Base-by-base conservation (phyloP, 345 rosid genomes). In the Cardamine chenopodiifolia region DNA sequence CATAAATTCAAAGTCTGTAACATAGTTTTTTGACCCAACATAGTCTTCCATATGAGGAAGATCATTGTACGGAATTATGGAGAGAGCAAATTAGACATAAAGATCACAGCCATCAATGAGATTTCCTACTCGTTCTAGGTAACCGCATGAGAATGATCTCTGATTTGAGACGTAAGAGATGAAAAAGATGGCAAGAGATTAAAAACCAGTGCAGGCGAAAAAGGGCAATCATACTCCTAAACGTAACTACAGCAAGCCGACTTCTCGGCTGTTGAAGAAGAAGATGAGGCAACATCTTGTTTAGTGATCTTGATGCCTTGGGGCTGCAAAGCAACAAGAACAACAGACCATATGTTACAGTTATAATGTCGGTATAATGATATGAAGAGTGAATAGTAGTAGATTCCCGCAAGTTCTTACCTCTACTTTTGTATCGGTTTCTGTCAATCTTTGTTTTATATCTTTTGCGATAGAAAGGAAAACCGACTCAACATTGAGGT, bases 271-370 rank as follows among this genome's bases (percentile, higher is more conserved):
- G 89, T 76, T 58, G 85, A 82, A 64, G 85, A 83, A 25, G 83
- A 59, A 0, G 79, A 70, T 17, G 84, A 79, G 22, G 86, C 67
- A 44, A 69, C 64, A 59, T 88, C 90, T 26, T 81, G 85, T 71
- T 85, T 88, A 71, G 84, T 88, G 80, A 88, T 83, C 84, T 83
- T 88, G 83, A 88, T 83, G 12, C 86, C 83, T 70, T 85, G 88
- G 10, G 90, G 88, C 90, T 85, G 85, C 49, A 77, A 54, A 67
- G 4, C 37, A 73, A 58, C 18, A 39, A 20, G 15, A 18, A 35
- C 37, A 48, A 8, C 23, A 14, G n/a, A n/a, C n/a, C 19, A 52
- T 50, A 20, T 3, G n/a, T 44, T 37, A 34, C 58, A 48, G 45
- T 13, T 15, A 26, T 40, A 67, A 15, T 42, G 78, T 35, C 18